A percentile compares a stretch with the other conserved stretches of the same genome.
phyloP scores from a whole-genome alignment of 805 yeast species.

The Pichia californica region DNA sequence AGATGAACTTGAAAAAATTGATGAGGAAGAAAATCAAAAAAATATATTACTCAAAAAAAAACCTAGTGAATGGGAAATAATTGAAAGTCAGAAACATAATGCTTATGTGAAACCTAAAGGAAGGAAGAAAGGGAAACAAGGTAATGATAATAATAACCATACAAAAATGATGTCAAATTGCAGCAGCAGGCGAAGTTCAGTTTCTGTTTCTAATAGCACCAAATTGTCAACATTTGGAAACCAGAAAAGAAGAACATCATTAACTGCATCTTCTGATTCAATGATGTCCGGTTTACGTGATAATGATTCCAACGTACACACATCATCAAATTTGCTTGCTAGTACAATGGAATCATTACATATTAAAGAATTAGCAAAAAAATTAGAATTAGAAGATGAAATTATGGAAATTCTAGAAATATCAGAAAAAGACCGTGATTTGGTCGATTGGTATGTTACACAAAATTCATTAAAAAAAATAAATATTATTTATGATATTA shows the following conservation, averaged over 20 bases:
- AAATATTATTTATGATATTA: slow-evolving; percentile 16
- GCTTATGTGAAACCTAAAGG: background rate
- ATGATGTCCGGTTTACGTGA: too few relatives aligned
- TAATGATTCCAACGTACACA: too few relatives aligned
- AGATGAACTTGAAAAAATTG: background rate
- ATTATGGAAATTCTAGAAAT: slow-evolving; percentile 12
- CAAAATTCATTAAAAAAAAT: slow-evolving; percentile 11
- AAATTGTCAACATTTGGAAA: too few relatives aligned
- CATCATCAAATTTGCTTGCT: background rate
- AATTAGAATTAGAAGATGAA: slow-evolving; percentile 13
- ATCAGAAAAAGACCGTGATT: slow-evolving; percentile 1
- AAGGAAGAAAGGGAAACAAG: background rate
- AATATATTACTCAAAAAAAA: too few relatives aligned
- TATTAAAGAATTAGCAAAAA: background rate
- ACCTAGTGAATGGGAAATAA: background rate
- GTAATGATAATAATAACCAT: too few relatives aligned
- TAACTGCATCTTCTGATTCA: too few relatives aligned
- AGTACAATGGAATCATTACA: slow-evolving; percentile 9
- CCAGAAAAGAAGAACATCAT: background rate
- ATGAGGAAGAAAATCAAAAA: background rate
- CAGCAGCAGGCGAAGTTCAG: too few relatives aligned
- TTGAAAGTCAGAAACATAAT: too few relatives aligned
- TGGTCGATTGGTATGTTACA: slow-evolving; percentile 12
- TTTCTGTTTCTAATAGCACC: too few relatives aligned
- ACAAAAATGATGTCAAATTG: too few relatives aligned